Evolutionary conservation across 1,139 yeast genomes (phyloP).

Genomic region (Suhomyces chickasaworum): DNA sequence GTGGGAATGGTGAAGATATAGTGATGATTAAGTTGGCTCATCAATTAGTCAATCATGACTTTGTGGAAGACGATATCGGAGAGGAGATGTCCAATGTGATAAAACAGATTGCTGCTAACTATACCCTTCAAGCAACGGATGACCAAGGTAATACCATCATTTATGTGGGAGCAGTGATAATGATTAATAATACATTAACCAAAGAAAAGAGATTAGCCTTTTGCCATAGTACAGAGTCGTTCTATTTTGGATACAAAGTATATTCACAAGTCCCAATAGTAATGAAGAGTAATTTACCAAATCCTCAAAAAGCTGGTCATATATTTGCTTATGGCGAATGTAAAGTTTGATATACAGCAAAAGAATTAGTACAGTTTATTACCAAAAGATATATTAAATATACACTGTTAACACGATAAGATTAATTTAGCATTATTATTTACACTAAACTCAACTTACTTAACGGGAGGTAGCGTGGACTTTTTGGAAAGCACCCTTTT

Average conservation of each 20-base stretch:
- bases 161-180: constrained; percentile 39
- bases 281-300: constrained; percentile 31
- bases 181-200: constrained; percentile 20
- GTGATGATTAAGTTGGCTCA: constrained; percentile 44
- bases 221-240: constrained; percentile 48
- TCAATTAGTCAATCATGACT: constrained; percentile 22
- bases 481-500: constrained; percentile 95
- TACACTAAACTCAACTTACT: constrained; percentile 26
- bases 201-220: constrained; percentile 28
- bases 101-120: constrained; percentile 4
- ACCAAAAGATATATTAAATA: constrained; percentile 17
- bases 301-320: constrained; percentile 21
- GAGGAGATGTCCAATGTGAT: constrained; percentile 8
- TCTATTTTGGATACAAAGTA: constrained; percentile 40
- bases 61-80: constrained; percentile 6
- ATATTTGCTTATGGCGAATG: constrained; percentile 42
- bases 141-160: constrained; percentile 16
- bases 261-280: constrained; percentile 21
- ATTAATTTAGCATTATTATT: constrained; percentile 17
- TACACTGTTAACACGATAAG: constrained; percentile 24
- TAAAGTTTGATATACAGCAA: constrained; percentile 11
- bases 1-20: constrained; percentile 61
- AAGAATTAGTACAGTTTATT: constrained; percentile 1
- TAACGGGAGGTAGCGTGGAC: constrained; percentile 97
- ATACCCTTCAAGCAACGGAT: constrained; percentile 14